Evolutionary conservation across 441 rosid species (phyloP), one percentile per base, ranked within the genome.

Genomic region (Populus hybrid): DNA sequence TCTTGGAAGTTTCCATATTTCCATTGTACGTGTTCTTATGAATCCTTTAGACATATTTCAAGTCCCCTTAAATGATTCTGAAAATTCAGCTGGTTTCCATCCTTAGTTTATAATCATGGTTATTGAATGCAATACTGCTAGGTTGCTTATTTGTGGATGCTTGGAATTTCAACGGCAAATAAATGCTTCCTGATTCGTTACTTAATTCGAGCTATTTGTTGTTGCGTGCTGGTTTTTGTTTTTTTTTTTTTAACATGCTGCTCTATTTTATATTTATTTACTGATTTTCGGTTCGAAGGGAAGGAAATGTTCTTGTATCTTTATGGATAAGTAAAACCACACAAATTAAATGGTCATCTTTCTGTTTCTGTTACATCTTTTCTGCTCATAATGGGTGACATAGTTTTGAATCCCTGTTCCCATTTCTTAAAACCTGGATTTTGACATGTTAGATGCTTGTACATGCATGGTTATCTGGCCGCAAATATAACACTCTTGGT

Each of bases 1-100:
- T 38, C 85, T 64, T 92, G 97, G 99, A 94, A 74, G 46, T 84
- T 89, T 81, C 98, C 99, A 7, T 89, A 86, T 80, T 86, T 90
- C 82, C 91, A 82, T 23, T 91, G 99, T 96, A 92, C 69, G 99
- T 84, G 18, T 57, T 68, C 63, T 75, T 73, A 40, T 70, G n/a
- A 6, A 30, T 79, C 61, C 57, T 23, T 36, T 21, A 24, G 16
- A 19, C 32, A 40, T 69, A 30, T 30, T 34, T 50, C 24, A 36
- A 21, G 5, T 16, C 24, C 73, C 71, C 28, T 75, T 30, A 12
- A 57, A 2, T 26, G 12, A 11, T 8, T 61, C 28, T 72, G 38
- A 53, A 14, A 71, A 64, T 80, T 26, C 28, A 2, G 4, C 71
- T 38, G 68, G 6, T 61, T 42, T 64, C 18, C n/a, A 9, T 3